Evolutionary conservation across 2,329 filamentous ascomycete genomes (phyloP).

Genomic region (Cadophora malorum): DNA sequence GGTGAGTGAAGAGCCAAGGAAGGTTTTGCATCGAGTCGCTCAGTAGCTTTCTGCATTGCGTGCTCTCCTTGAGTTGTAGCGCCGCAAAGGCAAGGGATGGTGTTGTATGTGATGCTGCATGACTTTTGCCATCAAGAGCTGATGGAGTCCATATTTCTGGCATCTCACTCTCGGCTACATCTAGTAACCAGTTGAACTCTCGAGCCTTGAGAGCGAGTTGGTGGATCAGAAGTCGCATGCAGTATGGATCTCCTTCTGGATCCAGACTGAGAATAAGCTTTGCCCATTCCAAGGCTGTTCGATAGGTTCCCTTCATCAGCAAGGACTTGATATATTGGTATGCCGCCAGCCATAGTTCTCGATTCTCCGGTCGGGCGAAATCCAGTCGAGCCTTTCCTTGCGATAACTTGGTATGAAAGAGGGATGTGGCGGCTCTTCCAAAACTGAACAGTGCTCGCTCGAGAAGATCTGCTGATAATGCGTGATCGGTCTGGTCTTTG

Average conservation of each 20-base stretch:
- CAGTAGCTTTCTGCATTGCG: conserved; percentile 70
- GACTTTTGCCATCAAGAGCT: conserved; percentile 2
- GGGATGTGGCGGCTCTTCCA: conserved; percentile 84
- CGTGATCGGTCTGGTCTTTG: conserved; percentile 87
- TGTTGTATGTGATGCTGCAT: conserved; percentile 70
- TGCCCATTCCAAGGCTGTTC: conserved; percentile 92
- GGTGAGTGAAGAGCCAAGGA: conserved; percentile 82
- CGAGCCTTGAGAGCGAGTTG: conserved; percentile 82
- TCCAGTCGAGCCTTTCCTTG: conserved; percentile 81
- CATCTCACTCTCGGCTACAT: conserved; percentile 62
- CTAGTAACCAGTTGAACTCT: conserved; percentile 77
- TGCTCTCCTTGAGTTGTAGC: conserved; percentile 70
- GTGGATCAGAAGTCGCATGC: conserved; percentile 80
- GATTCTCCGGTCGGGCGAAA: conserved; percentile 83
- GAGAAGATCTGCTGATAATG: conserved; percentile 83
- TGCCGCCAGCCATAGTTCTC: conserved; percentile 89
- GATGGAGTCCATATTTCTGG: conserved; percentile 47
- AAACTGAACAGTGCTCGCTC: conserved; percentile 93
- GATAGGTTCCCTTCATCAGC: conserved; percentile 88
- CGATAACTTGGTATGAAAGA: conserved; percentile 77
- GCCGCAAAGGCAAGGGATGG: conserved; percentile 81
- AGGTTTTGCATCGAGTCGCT: conserved; percentile 71
- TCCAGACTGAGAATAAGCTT: conserved; percentile 82
- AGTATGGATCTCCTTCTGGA: conserved; percentile 79
- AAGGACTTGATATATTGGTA: conserved; percentile 90